phyloP scores from a whole-genome alignment of 2,329 filamentous ascomycete species.

The Myriangium duriaei region DNA sequence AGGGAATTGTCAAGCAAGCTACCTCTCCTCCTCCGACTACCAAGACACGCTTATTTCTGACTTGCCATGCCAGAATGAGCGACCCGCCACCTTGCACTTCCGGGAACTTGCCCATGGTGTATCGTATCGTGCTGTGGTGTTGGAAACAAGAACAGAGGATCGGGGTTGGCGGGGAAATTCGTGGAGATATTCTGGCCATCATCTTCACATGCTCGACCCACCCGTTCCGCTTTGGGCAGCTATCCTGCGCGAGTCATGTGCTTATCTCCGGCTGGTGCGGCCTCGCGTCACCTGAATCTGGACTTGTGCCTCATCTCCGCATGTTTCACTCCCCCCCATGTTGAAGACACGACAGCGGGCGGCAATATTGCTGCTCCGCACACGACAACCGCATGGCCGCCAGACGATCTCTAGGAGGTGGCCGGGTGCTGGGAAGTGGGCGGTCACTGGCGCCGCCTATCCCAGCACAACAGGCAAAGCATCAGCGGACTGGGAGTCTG shows the following conservation, averaged over 20 bases:
- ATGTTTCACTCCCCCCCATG: conserved; percentile 2
- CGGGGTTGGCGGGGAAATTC: conserved; percentile 5
- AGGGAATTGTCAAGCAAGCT: conserved; percentile 4
- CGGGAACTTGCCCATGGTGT: conserved; percentile 49
- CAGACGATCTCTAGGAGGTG: conserved; percentile 74
- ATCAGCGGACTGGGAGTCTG: conserved; percentile 34
- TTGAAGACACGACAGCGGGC: conserved; percentile 5
- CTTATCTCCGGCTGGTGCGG: not conserved
- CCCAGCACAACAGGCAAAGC: conserved; percentile 30
- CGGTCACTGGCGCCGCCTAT: conserved; percentile 61
- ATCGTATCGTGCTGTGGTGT: not conserved
- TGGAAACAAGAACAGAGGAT: not conserved
- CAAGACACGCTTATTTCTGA: conserved; percentile 76
- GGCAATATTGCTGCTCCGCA: conserved; percentile 8
- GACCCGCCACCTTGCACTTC: conserved; percentile 82
- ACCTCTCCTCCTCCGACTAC: conserved; percentile 94
- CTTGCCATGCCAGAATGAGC: conserved; percentile 90
- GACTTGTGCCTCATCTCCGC: not conserved
- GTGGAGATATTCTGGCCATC: conserved; percentile 4
- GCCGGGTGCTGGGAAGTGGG: conserved; percentile 78
- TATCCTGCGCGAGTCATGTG: conserved; percentile 9
- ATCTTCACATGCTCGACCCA: conserved; percentile 8
- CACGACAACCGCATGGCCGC: conserved; percentile 50
- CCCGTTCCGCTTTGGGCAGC: too few relatives aligned
- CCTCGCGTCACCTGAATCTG: conserved; percentile 1